Evolutionary conservation across 1,139 yeast genomes (phyloP).

Genomic region (Scheffersomyces illinoinensis): DNA sequence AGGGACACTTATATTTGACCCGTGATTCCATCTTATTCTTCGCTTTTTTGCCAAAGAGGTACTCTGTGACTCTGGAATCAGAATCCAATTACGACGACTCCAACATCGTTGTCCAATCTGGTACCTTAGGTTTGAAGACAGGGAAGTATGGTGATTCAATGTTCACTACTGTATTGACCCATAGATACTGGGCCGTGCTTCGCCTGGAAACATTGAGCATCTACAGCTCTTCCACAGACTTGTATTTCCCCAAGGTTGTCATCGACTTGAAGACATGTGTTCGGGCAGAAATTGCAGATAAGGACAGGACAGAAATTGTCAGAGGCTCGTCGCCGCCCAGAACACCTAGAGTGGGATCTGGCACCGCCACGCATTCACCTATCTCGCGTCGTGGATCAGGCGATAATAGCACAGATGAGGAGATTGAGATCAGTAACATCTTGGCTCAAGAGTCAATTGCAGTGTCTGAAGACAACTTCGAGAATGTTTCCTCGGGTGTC

Average conservation of each 20-base stretch:
- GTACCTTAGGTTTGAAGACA: constrained; percentile 53
- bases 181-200: constrained; percentile 73
- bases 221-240: constrained; percentile 70
- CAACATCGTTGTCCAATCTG: constrained; percentile 37
- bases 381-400: constrained; percentile 1
- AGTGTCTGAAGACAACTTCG: constrained; percentile 28
- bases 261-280: constrained; percentile 70
- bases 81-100: constrained; percentile 28
- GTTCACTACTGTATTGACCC: constrained; percentile 36
- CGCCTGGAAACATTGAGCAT: constrained; percentile 69
- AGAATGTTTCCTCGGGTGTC: constrained; percentile 29
- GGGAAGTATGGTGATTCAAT: constrained; percentile 42
- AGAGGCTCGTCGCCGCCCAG: constrained; percentile 1
- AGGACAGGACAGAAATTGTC: constrained; percentile 13
- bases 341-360: constrained; percentile 1
- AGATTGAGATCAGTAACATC: constrained; percentile 26
- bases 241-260: constrained; percentile 78
- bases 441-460: constrained; percentile 21
- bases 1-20: constrained; percentile 83
- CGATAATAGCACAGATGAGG: constrained; percentile 18
- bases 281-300: constrained; percentile 54
- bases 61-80: constrained; percentile 8
- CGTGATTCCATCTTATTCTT: constrained; percentile 65
- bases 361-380: background rate
- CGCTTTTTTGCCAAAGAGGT: constrained; percentile 71